Conservation (phyloP, 1,284 basidiomycete species). For the Heterobasidion annosum region DNA sequence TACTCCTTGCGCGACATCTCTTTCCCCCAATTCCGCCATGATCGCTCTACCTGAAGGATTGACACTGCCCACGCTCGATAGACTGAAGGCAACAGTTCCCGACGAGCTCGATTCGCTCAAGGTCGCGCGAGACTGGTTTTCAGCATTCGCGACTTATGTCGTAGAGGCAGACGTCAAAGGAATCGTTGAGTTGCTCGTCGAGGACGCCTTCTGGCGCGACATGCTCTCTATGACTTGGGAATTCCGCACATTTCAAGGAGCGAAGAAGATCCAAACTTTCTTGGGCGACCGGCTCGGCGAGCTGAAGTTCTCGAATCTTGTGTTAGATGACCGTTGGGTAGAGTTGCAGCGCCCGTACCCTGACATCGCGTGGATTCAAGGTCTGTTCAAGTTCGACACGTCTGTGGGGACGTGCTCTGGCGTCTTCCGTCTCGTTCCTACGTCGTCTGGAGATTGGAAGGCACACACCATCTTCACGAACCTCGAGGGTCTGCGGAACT, state of each 20-base stretch:
- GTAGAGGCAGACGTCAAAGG: constrained; percentile 25
- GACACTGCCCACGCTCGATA: constrained; percentile 35
- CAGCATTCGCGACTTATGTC: constrained; percentile 27
- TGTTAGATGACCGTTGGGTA: constrained; percentile 24
- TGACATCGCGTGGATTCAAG: constrained; percentile 50
- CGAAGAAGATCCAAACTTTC: constrained; percentile 30
- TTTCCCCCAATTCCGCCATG: no score
- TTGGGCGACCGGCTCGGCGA: constrained; percentile 33
- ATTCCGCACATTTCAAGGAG: constrained; percentile 51
- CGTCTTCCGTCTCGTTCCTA: constrained; percentile 46
- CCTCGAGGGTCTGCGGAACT: constrained; percentile 44
- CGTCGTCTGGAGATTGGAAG: constrained; percentile 41
- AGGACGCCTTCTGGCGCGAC: constrained; percentile 49
- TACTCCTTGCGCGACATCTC: no score
- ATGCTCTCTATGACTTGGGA: constrained; percentile 57
- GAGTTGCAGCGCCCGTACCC: constrained; percentile 35
- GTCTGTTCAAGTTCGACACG: constrained; percentile 53
- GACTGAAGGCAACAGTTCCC: constrained; percentile 26
- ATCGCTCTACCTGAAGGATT: no score
- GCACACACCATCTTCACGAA: constrained; percentile 50
- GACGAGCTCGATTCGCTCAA: constrained; percentile 23
- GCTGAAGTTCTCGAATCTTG: constrained; percentile 27
- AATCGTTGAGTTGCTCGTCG: constrained; percentile 29
- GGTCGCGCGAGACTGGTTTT: constrained; percentile 38
- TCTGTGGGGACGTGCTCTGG: constrained; percentile 38